Evolutionary conservation across 148 eudicot genomes (phyloP), one percentile per base, ranked within the genome.

Genomic region (Chenopodium berlandieri): DNA sequence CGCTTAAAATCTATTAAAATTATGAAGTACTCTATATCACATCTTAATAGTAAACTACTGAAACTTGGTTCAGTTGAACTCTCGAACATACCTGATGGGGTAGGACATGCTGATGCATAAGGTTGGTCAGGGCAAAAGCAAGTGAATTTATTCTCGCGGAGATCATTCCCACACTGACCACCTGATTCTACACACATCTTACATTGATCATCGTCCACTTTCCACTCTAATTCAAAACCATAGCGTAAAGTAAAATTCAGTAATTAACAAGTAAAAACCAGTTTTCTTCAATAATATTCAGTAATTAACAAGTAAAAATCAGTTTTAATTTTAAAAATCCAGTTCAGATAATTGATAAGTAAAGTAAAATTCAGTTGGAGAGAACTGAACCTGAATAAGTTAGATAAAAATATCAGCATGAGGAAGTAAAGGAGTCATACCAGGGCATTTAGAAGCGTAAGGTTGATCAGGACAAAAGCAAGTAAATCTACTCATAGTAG

Each of bases 381-480:
- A 62, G 25, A 62, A 62, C 9, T 4, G 23, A 22, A 7, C 25
- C 5, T 54, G 60, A 19, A 62, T 7, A 22, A 56, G 20, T 56
- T 10, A 5, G 25, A n/a, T 62, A 40, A 56, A 37, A 69, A 34
- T 27, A 30, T 27, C 25, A 76, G 37, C n/a, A 73, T 62, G 47
- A 62, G 52, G 60, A 72, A n/a, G 40, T 66, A 3, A 65, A 67
- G 46, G 23, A 46, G 16, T 60, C 75, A 75, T 82, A 82, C 68
- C 27, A 73, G 68, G 56, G 62, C 84, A 82, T 17, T 1, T 79
- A 40, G 4, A 17, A 75, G 54, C 7, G 60, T 73, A 80, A 71
- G 86, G 64, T 27, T 80, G 54, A 85, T 88, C 86, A n/a, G 17
- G 7, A 31, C 97, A 89, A 60, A 83, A 86, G 74, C 97, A 93